These are phyloP conservation scores for Asterophora parasitica DNA, from an alignment of 768 basidiomycete genomes.

Conservation along the genomic window DNA sequence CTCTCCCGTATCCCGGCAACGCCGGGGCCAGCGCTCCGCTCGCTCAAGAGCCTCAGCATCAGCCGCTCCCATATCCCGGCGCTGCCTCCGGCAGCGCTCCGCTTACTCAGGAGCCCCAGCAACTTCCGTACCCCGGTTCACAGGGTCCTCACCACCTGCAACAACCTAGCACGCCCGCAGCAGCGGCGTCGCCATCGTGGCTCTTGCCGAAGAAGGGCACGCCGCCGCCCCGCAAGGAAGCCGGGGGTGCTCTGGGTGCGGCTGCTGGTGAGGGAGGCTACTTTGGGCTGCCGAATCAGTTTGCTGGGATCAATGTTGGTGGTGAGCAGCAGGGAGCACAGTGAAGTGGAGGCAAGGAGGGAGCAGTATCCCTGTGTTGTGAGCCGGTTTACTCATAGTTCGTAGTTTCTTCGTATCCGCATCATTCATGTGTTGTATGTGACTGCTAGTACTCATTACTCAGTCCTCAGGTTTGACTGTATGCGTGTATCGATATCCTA, in stretches of 20 bases:
- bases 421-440: no score
- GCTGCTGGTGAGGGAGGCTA: conserved; percentile 1
- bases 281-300: conserved; percentile 20
- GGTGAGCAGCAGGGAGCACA: conserved; percentile 1
- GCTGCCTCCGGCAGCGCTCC: neutral
- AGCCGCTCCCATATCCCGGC: conserved; percentile 3
- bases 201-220: conserved; percentile 38
- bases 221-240: conserved; percentile 7
- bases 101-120: neutral
- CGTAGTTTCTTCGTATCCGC: no score
- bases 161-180: conserved; percentile 5
- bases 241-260: neutral
- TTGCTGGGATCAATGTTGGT: conserved; percentile 24
- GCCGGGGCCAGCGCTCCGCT: no score
- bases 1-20: conserved; percentile 2
- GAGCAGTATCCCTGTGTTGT: no score
- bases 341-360: no score
- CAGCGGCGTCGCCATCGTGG: conserved; percentile 35
- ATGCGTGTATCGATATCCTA: no score
- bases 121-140: conserved; percentile 5
- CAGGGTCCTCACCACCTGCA: conserved; percentile 6
- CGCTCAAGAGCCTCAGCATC: conserved; percentile 3
- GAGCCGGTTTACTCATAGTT: no score
- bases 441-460: no score
- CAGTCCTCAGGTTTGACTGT: no score